Evolutionary conservation across 1,284 basidiomycete species (phyloP).

Genomic region (Moesziomyces sp.): DNA sequence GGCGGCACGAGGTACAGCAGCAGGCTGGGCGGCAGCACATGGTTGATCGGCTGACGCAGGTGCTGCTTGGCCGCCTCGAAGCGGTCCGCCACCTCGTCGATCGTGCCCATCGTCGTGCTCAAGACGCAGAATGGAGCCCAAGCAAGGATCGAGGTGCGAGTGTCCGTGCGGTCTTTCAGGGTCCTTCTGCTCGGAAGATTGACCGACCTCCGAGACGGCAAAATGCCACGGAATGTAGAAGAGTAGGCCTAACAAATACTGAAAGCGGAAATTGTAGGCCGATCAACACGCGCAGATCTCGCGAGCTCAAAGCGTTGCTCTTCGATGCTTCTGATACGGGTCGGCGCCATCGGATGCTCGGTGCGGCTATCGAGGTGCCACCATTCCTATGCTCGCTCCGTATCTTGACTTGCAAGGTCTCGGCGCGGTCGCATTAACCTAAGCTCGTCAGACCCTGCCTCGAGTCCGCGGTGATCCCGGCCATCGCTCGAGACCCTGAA

Average conservation of each 20-base stretch:
- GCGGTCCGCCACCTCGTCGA: constrained; percentile 13
- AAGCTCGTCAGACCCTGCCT: too few species aligned
- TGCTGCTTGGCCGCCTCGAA: constrained; percentile 20
- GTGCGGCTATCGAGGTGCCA: too few species aligned
- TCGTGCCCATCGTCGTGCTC: constrained; percentile 1
- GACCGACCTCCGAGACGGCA: background rate
- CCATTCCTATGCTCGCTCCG: too few species aligned
- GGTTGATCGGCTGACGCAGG: constrained; percentile 36
- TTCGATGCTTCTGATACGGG: too few species aligned
- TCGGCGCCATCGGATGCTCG: too few species aligned
- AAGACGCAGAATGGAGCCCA: too few species aligned
- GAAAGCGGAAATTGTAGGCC: background rate
- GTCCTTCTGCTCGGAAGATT: background rate
- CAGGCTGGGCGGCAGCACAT: constrained; percentile 33
- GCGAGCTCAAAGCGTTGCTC: too few species aligned
- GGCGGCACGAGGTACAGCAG: constrained; percentile 41
- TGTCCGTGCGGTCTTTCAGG: constrained; percentile 1
- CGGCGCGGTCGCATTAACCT: too few species aligned
- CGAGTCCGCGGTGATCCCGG: too few species aligned
- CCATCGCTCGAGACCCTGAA: too few species aligned
- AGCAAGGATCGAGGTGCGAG: background rate
- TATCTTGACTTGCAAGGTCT: too few species aligned
- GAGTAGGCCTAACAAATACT: background rate
- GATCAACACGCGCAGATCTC: constrained; percentile 6
- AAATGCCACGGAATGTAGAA: background rate